Evolutionary conservation across 257 asterid genomes (phyloP), one percentile per base, ranked within the genome.

Genomic region (Solanum virginianum): DNA sequence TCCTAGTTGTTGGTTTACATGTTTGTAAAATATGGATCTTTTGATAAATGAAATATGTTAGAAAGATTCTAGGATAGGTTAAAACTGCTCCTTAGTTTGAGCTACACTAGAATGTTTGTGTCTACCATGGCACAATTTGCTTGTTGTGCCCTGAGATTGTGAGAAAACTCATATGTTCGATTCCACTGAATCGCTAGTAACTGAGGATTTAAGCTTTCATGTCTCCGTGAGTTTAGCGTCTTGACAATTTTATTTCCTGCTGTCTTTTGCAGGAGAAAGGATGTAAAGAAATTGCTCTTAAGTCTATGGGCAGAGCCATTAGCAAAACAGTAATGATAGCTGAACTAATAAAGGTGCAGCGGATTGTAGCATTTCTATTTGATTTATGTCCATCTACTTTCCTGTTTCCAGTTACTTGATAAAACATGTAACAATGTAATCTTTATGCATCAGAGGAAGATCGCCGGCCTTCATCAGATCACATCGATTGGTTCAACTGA

Each of bases 241-340:
- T 59, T 24, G 45, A 56, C 9, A 39, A 41, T n/a, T 68, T 36
- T 85, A 6, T 83, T 70, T 54, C 74, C 26, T 65, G n/a, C 74
- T 20, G 77, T 83, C 39, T 10, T 55, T 77, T 83, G 86, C 87
- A 93, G 97, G 94, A 93, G 60, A 93, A 91, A 89, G 92, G 90
- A 29, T 88, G 90, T 7, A 94, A 89, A 47, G 97, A 89, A 85
- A 88, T 93, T 82, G 92, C 91, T 59, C 92, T 93, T 82, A 93
- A 92, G 91, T 93, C 97, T 83, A 93, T 93, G 97, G 97, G 97
- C 74, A 92, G 97, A 86, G 95, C 94, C 85, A 93, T 93, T 89
- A 92, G 91, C 86, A 92, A 93, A 87, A 87, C 97, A 43, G 97
- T 92, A 13, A 90, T 95, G 13, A 91, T 91, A 49, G 97, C 92